Conservation (phyloP, 192 early-diverging fungal species). For the Oehlia diaphana region DNA sequence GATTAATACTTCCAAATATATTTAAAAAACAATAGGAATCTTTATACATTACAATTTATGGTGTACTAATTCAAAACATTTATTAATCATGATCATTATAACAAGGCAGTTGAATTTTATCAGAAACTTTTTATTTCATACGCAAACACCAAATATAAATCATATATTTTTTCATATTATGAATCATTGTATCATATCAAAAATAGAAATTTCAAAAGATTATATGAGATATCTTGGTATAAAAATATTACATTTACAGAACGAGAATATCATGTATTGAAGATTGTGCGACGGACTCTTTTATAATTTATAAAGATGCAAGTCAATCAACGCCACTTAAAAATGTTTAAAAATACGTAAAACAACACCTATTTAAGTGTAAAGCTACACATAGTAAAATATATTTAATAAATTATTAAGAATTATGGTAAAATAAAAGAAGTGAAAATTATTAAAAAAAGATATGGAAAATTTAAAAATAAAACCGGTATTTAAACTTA, state of each 20-base stretch:
- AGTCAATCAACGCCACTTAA: too few relatives aligned
- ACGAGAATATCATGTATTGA: not conserved
- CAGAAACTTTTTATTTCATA: not conserved
- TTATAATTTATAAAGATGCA: conserved; percentile 10
- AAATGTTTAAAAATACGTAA: too few relatives aligned
- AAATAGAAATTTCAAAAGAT: not conserved
- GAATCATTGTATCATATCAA: not conserved
- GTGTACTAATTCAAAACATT: conserved; percentile 13
- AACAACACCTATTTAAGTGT: too few relatives aligned
- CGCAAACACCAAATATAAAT: not conserved
- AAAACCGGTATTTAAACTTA: not conserved
- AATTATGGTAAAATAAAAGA: not conserved
- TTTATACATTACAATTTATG: not conserved
- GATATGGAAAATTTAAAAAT: conserved; percentile 11
- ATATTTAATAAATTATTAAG: not conserved
- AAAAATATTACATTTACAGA: not conserved
- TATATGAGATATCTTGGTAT: not conserved
- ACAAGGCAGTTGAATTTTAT: conserved; percentile 8
- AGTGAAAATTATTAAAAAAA: not conserved
- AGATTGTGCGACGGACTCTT: not conserved
- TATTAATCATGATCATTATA: not conserved
- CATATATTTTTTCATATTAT: not conserved
- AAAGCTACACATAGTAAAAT: too few relatives aligned
- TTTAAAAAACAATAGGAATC: not conserved
- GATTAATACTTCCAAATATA: not conserved